Percentiles rank a stretch among this genome's conserved stretches.
Conservation (phyloP, 495 filamentous ascomycete genomes). For the Neurospora pannonica region DNA sequence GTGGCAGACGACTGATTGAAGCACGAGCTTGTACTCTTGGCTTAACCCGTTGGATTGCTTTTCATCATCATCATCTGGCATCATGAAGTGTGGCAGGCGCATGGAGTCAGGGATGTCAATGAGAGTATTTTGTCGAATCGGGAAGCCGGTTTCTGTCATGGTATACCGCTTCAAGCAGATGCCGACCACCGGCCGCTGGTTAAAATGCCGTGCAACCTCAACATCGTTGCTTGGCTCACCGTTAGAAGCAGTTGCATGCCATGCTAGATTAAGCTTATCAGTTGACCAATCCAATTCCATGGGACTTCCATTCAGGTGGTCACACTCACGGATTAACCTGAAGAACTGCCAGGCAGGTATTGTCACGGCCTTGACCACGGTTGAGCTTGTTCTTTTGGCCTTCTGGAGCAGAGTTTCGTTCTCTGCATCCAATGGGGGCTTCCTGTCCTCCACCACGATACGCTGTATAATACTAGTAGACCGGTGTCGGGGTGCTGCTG, state of each 20-base stretch:
- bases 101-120: constrained; percentile 91
- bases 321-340: constrained; percentile 63
- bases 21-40: constrained; percentile 67
- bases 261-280: constrained; percentile 48
- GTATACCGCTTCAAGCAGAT: constrained; percentile 89
- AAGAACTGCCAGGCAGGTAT: constrained; percentile 99
- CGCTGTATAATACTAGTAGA: constrained; percentile 43
- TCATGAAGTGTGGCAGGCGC: constrained; percentile 79
- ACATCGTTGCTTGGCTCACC: constrained; percentile 33
- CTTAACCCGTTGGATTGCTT: constrained; percentile 52
- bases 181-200: constrained; percentile 68
- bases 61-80: constrained; percentile 57
- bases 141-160: constrained; percentile 57
- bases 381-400: constrained; percentile 34
- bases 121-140: constrained; percentile 62
- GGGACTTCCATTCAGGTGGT: neutral
- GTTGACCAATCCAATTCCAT: constrained; percentile 30
- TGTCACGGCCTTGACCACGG: constrained; percentile 69
- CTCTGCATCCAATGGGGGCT: constrained; percentile 26
- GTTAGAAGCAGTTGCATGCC: constrained; percentile 45
- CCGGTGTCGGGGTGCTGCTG: constrained; percentile 23
- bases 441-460: constrained; percentile 31
- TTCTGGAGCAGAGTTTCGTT: constrained; percentile 26
- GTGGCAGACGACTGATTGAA: constrained; percentile 88
- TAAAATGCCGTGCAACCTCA: constrained; percentile 40